Percentiles rank a stretch among this genome's conserved stretches.
Evolutionary conservation across 2,329 filamentous ascomycete genomes (phyloP).

Genomic region (Ophiostoma sp.): DNA sequence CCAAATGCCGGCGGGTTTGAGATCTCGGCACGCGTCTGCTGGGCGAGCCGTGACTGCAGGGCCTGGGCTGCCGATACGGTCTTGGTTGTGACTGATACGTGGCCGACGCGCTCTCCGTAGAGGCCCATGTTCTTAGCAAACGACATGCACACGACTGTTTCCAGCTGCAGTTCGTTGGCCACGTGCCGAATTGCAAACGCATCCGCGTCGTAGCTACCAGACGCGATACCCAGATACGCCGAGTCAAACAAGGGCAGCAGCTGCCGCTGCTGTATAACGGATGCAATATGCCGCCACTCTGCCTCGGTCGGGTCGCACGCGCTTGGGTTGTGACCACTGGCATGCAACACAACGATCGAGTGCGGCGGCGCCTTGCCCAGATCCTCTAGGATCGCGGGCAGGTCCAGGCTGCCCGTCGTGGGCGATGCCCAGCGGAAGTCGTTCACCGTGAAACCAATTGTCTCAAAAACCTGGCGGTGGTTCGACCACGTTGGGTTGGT

Average conservation of each 20-base stretch:
- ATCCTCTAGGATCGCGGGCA: slow-evolving; percentile 74
- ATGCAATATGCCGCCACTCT: slow-evolving; percentile 88
- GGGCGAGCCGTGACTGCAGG: slow-evolving; percentile 81
- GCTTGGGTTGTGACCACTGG: slow-evolving; percentile 96
- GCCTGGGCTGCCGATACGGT: slow-evolving; percentile 50
- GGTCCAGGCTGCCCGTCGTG: slow-evolving; percentile 83
- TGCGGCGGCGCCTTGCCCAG: slow-evolving; percentile 66
- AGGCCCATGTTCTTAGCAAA: slow-evolving; percentile 98
- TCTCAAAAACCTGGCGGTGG: slow-evolving; percentile 96
- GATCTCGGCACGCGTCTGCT: slow-evolving; percentile 95
- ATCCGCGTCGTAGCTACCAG: slow-evolving; percentile 77
- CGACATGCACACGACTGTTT: slow-evolving; percentile 80
- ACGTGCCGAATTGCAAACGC: slow-evolving; percentile 91
- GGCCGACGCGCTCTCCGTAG: slow-evolving; percentile 92
- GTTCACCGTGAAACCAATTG: slow-evolving; percentile 71
- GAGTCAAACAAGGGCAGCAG: slow-evolving; percentile 99
- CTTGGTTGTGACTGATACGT: slow-evolving; percentile 61
- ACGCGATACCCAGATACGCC: slow-evolving; percentile 96
- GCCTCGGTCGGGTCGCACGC: slow-evolving; percentile 90
- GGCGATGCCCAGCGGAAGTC: slow-evolving; percentile 93
- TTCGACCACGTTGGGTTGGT: slow-evolving; percentile 97
- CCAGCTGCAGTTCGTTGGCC: slow-evolving; percentile 74
- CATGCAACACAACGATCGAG: slow-evolving; percentile 86
- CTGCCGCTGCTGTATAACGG: slow-evolving; percentile 65
- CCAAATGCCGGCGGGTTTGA: slow-evolving; percentile 94